phyloP scores from a whole-genome alignment of 2,329 filamentous ascomycete species.

The Teratosphaeria gauchensis region DNA sequence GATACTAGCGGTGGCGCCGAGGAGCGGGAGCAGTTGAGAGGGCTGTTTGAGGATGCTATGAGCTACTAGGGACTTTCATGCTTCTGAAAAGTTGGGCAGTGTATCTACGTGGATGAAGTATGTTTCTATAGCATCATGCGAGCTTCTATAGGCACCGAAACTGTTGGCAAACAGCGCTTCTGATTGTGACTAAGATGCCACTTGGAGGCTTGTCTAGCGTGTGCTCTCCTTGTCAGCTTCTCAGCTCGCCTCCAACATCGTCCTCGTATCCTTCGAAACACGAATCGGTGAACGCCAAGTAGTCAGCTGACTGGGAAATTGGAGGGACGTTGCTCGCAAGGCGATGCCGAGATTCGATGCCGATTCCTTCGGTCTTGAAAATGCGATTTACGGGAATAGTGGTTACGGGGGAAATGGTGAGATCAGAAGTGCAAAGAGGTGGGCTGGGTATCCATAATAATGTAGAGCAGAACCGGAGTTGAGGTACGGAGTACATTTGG shows the following conservation, averaged over 20 bases:
- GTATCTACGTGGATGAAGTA: no score
- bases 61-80: constrained; percentile 21
- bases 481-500: not conserved
- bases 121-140: no score
- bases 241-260: not conserved
- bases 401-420: not conserved
- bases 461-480: not conserved
- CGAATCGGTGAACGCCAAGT: not conserved
- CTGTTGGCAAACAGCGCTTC: not conserved
- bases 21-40: constrained; percentile 40
- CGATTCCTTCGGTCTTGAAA: not conserved
- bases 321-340: not conserved
- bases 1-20: constrained; percentile 36
- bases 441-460: not conserved
- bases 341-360: no score
- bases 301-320: not conserved
- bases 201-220: not conserved
- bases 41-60: constrained; percentile 41
- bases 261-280: not conserved
- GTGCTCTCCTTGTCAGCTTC: not conserved
- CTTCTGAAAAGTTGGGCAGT: no score
- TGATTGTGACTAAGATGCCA: not conserved
- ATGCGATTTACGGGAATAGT: not conserved
- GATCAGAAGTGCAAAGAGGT: not conserved
- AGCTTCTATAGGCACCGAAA: not conserved